Conservation (phyloP, 345 rosid genomes). For the Adansonia digitata region DNA sequence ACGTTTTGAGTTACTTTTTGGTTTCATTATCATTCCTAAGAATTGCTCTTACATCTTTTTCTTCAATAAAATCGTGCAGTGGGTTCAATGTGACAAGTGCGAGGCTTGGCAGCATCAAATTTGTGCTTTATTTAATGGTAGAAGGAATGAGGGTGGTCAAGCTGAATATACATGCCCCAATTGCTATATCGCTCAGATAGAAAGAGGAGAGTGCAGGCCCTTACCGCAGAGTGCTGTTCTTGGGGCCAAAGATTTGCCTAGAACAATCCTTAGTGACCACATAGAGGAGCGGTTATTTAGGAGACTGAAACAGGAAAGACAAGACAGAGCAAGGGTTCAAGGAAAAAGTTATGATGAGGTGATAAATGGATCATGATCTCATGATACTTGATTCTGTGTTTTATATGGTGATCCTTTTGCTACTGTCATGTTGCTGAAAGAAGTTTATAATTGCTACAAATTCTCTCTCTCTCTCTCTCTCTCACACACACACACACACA, state of each 20-base stretch:
- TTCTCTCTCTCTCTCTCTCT: too few relatives aligned
- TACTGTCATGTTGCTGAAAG: background rate
- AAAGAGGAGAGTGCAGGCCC: conserved; percentile 86
- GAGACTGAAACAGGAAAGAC: conserved; percentile 74
- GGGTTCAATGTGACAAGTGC: conserved; percentile 99
- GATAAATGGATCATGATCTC: conserved; percentile 13
- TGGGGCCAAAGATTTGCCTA: conserved; percentile 97
- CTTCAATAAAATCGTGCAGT: conserved; percentile 48
- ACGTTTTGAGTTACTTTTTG: conserved; percentile 3
- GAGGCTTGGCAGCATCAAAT: conserved; percentile 99
- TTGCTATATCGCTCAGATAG: conserved; percentile 83
- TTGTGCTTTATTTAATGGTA: conserved; percentile 93
- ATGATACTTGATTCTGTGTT: conserved; percentile 1
- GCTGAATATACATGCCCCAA: conserved; percentile 99
- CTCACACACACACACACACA: too few relatives aligned
- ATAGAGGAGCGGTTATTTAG: conserved; percentile 79
- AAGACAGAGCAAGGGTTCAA: conserved; percentile 73
- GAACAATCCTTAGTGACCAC: conserved; percentile 93
- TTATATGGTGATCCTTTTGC: background rate
- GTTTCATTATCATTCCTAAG: conserved; percentile 14
- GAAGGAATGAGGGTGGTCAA: conserved; percentile 99
- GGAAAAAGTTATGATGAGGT: conserved; percentile 92
- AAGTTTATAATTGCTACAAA: background rate
- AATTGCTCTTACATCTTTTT: conserved; percentile 10
- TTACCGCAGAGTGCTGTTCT: conserved; percentile 94